A percentile compares a stretch with the other conserved stretches of the same genome.
Conservation (phyloP, 768 basidiomycete species). For the Pleurotus pulmonarius region DNA sequence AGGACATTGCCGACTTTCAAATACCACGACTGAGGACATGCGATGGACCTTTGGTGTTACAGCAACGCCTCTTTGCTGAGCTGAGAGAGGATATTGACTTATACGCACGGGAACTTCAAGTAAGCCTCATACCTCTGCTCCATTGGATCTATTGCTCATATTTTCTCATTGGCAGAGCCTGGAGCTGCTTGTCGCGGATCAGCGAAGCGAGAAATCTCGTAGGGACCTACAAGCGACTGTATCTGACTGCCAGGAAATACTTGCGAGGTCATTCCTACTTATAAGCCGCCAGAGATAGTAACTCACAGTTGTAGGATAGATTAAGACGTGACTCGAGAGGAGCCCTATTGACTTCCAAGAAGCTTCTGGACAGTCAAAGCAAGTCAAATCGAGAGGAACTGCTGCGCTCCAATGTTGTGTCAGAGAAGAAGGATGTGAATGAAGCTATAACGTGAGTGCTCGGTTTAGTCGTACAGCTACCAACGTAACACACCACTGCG, state of each 20-base stretch:
- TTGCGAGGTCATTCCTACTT: slow-evolving; percentile 42
- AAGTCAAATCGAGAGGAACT: slow-evolving; percentile 68
- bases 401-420: slow-evolving; percentile 44
- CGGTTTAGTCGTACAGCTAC: background rate
- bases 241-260: slow-evolving; percentile 38
- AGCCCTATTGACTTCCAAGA: slow-evolving; percentile 73
- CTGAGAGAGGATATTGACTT: slow-evolving; percentile 71
- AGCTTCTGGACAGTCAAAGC: slow-evolving; percentile 58
- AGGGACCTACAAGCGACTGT: slow-evolving; percentile 46
- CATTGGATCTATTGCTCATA: slow-evolving; percentile 11
- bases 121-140: slow-evolving; percentile 21
- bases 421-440: slow-evolving; percentile 42
- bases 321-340: slow-evolving; percentile 59
- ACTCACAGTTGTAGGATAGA: slow-evolving; percentile 28
- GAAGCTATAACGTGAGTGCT: slow-evolving; percentile 44
- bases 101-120: slow-evolving; percentile 67
- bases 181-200: slow-evolving; percentile 70
- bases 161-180: slow-evolving; percentile 43
- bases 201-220: slow-evolving; percentile 51
- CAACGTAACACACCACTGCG: background rate
- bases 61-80: slow-evolving; percentile 73
- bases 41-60: slow-evolving; percentile 61
- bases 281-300: background rate
- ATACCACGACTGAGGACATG: slow-evolving; percentile 72
- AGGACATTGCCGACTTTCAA: slow-evolving; percentile 66